Base-by-base conservation (phyloP, 2,329 filamentous ascomycete genomes). In the Ophiostoma populinum region DNA sequence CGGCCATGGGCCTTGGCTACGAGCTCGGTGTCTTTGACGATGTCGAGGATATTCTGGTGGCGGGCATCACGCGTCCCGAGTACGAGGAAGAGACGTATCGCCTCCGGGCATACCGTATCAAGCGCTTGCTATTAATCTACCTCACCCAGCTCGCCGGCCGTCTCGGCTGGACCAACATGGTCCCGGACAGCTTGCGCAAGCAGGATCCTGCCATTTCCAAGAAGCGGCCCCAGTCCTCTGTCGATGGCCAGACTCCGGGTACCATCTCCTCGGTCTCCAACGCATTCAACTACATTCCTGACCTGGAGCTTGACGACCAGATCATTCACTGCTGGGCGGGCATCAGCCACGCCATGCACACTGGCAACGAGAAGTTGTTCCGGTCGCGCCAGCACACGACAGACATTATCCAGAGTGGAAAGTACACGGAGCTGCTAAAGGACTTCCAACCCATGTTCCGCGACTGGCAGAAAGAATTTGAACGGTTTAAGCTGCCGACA, bases 11-110 rank as follows among this genome's bases (percentile, higher is more conserved):
- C 1, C 62, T 95, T 24, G 83, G 81, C 0, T 92, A 92, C 45
- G 90, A 98, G 54, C 71, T 98, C 21, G 90, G 90, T 9, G 83
- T 98, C 2, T 98, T 95, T 47, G 90, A 95, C 45, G 75, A 86
- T 39, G 82, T 86, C 43, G 82, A 80, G 39, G 80, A 86, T 47
- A 55, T 76, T 37, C 66, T 65, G 39, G 61, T 70, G 34, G 61
- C 67, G 39, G 60, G 67, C 40, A 71, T 74, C 43, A 65, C 65
- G 12, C 61, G 70, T 21, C 70, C 70, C 4, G 70, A 77, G 49
- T 77, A 75, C 39, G 75, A 85, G 40, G 80, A 92, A 39, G 75
- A 80, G 46, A 64, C 67, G 0, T 86, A 86, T 47, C 74, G 82
- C 20, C 71, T 81, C 37, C 71, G 86, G 29, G 80, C 80, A 27